phyloP scores from a whole-genome alignment of 2,329 filamentous ascomycete species.

The Arthroderma sp. region DNA sequence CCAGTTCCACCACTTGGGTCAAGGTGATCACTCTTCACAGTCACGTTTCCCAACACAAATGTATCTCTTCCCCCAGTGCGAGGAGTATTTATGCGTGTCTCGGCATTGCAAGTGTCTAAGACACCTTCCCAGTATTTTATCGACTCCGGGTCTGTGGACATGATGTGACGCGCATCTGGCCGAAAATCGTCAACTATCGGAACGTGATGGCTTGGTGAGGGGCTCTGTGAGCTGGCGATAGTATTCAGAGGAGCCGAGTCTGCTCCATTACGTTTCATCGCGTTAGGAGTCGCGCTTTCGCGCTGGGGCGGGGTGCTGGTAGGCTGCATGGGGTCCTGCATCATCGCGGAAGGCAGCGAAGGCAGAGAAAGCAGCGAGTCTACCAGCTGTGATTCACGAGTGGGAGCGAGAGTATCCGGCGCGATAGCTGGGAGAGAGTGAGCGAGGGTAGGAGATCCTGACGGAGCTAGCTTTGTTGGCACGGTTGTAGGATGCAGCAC shows the following conservation, averaged over 20 bases:
- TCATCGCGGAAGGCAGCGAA: not conserved
- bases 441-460: not conserved
- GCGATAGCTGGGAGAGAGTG: not conserved
- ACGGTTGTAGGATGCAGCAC: not conserved
- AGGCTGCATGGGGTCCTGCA: not conserved
- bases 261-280: not conserved
- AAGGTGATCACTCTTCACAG: constrained; percentile 28
- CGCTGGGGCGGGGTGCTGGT: not conserved
- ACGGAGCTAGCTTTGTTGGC: not conserved
- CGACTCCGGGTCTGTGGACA: constrained; percentile 21
- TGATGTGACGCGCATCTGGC: constrained; percentile 25
- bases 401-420: not conserved
- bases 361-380: not conserved
- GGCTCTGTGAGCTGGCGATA: constrained; percentile 14
- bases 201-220: constrained; percentile 26
- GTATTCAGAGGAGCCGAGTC: not conserved
- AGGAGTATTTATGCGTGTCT: constrained; percentile 24
- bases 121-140: constrained; percentile 28
- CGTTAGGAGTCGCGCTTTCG: not conserved
- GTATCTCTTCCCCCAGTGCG: constrained; percentile 22
- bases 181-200: constrained; percentile 27
- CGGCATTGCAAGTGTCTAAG: constrained; percentile 20
- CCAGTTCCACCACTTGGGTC: constrained; percentile 18
- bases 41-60: constrained; percentile 27
- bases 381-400: not conserved